Evolutionary conservation across 78 protist species (phyloP), one percentile per base, ranked within the genome.

Genomic region (Monosiga brevicollis): DNA sequence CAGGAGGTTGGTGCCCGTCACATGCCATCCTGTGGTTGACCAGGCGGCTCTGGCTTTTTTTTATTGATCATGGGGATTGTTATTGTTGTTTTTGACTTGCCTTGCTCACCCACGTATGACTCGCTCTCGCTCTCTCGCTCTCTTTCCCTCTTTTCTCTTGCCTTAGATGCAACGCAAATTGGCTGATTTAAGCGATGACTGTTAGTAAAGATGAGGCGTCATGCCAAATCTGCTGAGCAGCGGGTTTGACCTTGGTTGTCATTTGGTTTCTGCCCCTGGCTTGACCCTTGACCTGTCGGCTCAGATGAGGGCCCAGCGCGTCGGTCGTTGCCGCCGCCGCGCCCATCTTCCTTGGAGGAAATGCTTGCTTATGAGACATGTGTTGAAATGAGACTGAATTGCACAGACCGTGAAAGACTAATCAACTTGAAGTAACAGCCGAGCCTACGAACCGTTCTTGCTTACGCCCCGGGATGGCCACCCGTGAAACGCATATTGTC

Each of bases 401-500:
- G 36, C 79, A 76, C 32, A 35, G 43, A 76, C 79, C 24, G 22
- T 0, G 43, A 76, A 37, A 26, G 32, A 76, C 42, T 22, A 6
- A 49, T 49, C 15, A 6, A 49, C 62, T 36, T 20, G 37, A 36
- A 35, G 42, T 37, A 36, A 76, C 79, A 76, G 3, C 23, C 42
- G 37, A 6, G 37, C 79, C 24, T 22, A 2, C 42, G 37, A 6
- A 76, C 37, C 39, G 39, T 15, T 75, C 49, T 75, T 35, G 26
- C 39, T 75, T 75, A 15, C 49, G 6, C 37, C 34, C 6, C 78
- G 15, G 15, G 26, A 38, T 22, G 15, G 26, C 6, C 34, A 75
- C 39, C 6, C 39, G 22, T 11, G 43, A 84, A 42, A 9, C 62
- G 15, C 2, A 84, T 36, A 32, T 84, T 84, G 78, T 84, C 87